Evolutionary conservation across 148 eudicot species (phyloP), one percentile per base, ranked within the genome.

Genomic region (Beta vulgaris): DNA sequence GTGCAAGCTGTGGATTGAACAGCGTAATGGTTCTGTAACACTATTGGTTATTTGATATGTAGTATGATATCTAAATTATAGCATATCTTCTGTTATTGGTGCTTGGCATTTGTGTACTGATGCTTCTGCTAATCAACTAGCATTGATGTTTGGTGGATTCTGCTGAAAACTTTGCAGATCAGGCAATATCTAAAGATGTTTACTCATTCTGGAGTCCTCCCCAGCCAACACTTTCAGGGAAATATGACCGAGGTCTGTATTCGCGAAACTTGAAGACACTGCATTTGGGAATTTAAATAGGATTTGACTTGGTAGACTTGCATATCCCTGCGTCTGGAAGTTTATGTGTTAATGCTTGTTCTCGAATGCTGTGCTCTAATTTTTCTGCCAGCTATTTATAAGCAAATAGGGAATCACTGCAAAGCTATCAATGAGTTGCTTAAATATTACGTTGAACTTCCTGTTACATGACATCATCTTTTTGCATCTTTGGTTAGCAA

Each of bases 201-300:
- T 77, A 59, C 80, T 68, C 88, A 85, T 36, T 83, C 72, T 80
- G 93, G 96, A 59, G 69, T 86, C 73, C 96, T 83, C 63, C 97
- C 98, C 19, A 94, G 97, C 86, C 78, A 86, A 78, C 84, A 88
- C 73, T 85, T 91, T 82, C 88, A 85, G 77, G 95, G 80, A 74
- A 88, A 78, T 77, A 76, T 86, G 65, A 85, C 86, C 78, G 90
- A 94, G 97, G 96, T 94, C 74, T 69, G 87, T 82, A 60, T 69
- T 70, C 72, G 32, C 32, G 13, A 44, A 11, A 37, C 25, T 23
- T 66, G 49, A n/a, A 55, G 5, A 13, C 11, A 28, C 73, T 73
- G 26, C 43, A 46, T 68, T 15, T 73, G 29, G 23, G 5, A 16
- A 15, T 69, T 7, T 49, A 1, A 1, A 35, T 26, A 71, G 48